Evolutionary conservation across 352 stramenopile species (phyloP).

Genomic region (Pythium folliculosum): DNA sequence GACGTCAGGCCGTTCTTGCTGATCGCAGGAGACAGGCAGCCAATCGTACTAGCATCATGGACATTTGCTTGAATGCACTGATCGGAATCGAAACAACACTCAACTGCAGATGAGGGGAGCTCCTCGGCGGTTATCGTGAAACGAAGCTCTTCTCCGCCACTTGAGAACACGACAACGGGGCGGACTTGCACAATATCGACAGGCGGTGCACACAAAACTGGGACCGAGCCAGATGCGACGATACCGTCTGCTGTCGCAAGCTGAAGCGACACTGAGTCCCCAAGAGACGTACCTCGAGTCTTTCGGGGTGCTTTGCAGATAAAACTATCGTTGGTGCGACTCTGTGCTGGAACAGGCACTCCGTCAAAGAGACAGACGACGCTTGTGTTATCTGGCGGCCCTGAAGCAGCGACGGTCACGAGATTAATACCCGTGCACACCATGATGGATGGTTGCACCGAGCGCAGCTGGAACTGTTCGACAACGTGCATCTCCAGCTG

Average conservation of each 20-base stretch:
- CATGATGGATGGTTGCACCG: not conserved
- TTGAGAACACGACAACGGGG: conserved; percentile 4
- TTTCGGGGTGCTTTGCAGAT: conserved; percentile 4
- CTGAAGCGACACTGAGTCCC: not conserved
- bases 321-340: not conserved
- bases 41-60: not conserved
- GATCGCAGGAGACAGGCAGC: conserved; percentile 8
- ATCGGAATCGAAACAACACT: conserved; percentile 21
- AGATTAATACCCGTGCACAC: not conserved
- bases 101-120: not conserved
- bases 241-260: conserved; percentile 21
- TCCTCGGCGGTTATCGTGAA: not conserved
- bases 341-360: conserved; percentile 2
- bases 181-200: not conserved
- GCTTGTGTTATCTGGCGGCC: conserved; percentile 7
- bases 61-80: not conserved
- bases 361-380: conserved; percentile 20
- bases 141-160: conserved; percentile 1
- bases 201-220: not conserved
- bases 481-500: not conserved
- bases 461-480: not conserved
- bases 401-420: not conserved
- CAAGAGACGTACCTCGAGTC: not conserved
- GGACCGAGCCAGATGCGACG: not conserved
- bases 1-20: not conserved